Base-by-base conservation (phyloP, 441 rosid species). In the Erodium texanum region DNA sequence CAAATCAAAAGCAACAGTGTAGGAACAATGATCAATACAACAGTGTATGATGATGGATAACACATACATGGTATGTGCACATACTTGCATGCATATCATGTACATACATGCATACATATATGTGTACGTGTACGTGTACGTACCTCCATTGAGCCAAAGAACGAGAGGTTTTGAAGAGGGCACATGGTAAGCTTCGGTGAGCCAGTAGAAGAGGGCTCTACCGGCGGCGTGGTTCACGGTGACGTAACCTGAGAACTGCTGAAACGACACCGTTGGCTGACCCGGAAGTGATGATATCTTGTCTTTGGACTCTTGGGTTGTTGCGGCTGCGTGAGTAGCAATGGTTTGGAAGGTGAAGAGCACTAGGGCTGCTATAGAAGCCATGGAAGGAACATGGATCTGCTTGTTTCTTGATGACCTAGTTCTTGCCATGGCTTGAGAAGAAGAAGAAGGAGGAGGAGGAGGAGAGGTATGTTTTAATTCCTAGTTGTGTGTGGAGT, bases 141-240 rank as follows among this genome's bases (percentile, higher is more conserved):
- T 45, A 94, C 99, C 99, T 85, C 99, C 99, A 70, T 94, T 94
- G 66, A 94, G 99, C 97, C 98, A 94, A 70, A 94, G 69, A 10
- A 94, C 96, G 58, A 92, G 72, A 65, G 99, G 96, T 73, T 88
- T 89, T 11, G 93, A 79, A 7, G 72, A 68, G 64, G 87, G 94
- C 14, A 70, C 24, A 16, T 68, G 67, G 43, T 73, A 52, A 67
- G 97, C 84, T 76, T 94, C 99, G n/a, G 97, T 84, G 24, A 89
- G 89, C 97, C 98, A 94, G 81, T 94, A 94, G 72, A 92, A 94
- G 72, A 94, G 91, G 63, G 98, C 92, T 78, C 97, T 83, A 4
- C 97, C 99, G 27, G 80, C 87, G 68, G 12, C 70, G 65, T 77
- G 71, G 75, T 85, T 76, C 24, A 89, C 97, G 34, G 89, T 78